Evolutionary conservation across 2,329 filamentous ascomycete genomes (phyloP).

Genomic region (Aspergillus awamori): DNA sequence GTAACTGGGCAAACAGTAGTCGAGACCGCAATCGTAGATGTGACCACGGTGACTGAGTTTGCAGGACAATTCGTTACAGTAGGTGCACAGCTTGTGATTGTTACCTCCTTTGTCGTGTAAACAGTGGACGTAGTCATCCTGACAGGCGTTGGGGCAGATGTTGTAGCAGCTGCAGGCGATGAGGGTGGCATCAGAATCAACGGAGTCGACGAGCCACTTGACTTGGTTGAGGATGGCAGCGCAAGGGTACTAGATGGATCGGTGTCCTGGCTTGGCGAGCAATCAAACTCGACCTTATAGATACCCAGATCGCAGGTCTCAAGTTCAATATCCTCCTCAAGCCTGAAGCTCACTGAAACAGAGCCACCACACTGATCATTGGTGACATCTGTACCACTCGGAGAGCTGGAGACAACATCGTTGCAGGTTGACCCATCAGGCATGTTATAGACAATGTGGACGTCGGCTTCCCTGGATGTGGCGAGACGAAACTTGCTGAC

Average conservation of each 20-base stretch:
- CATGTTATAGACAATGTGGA: constrained; percentile 89
- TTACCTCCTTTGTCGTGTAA: constrained; percentile 40
- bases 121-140: constrained; percentile 42
- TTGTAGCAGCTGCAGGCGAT: constrained; percentile 1
- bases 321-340: constrained; percentile 58
- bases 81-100: constrained; percentile 46
- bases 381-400: constrained; percentile 68
- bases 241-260: constrained; percentile 12
- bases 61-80: constrained; percentile 56
- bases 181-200: constrained; percentile 4
- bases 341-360: constrained; percentile 71
- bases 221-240: background rate
- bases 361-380: constrained; percentile 95
- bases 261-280: constrained; percentile 26
- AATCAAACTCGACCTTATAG: constrained; percentile 33
- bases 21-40: constrained; percentile 58
- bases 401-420: constrained; percentile 70
- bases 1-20: constrained; percentile 62
- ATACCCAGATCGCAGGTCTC: constrained; percentile 69
- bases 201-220: background rate
- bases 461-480: constrained; percentile 72
- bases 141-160: constrained; percentile 21
- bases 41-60: constrained; percentile 52
- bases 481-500: constrained; percentile 73
- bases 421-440: constrained; percentile 79